Base-by-base conservation (phyloP, 2,329 filamentous ascomycete genomes). In the Monosporascus cannonballus region DNA sequence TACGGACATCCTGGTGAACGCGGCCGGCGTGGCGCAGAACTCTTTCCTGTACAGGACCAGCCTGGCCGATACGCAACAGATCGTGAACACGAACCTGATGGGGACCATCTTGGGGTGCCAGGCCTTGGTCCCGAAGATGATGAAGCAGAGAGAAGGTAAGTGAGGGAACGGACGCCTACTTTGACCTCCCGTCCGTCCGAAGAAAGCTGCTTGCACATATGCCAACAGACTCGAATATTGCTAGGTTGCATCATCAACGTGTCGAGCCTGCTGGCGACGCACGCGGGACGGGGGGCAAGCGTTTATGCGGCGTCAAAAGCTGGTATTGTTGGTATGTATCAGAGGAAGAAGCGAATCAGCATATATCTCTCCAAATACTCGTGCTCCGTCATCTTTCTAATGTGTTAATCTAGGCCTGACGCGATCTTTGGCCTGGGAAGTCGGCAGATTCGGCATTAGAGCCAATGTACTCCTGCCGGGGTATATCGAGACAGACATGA, bases 401-500 rank as follows among this genome's bases (percentile, higher is more conserved):
- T 18, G 49, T 22, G 15, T 48, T 25, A 47, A 47, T 62, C 54
- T 64, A 87, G 86, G 80, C 55, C 79, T 90, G 61, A 91, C 86
- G 22, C 78, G 85, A 53, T 81, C 85, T 51, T 73, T 90, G 3
- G 84, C 84, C 42, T 76, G 72, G 48, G 84, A 90, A 70, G 69
- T 85, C 61, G 80, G 80, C 49, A 71, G 74, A 55, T 73, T 76
- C 47, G 79, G 79, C 48, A 79, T 96, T 53, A 79, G 91, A 30
- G 86, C 89, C 47, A 96, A 96, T 71, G 86, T 86, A 27, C 82
- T 96, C 58, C 73, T 93, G 42, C 90, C 90, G 1, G 90, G 90
- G 6, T 96, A 93, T 73, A 85, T 95, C 59, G 76, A 87, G 52
- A 93, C 89, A 46, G 79, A 83, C 47, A 95, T 96, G 89, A 90